Base-by-base conservation (phyloP, 441 rosid genomes). In the Erodium trifolium region DNA sequence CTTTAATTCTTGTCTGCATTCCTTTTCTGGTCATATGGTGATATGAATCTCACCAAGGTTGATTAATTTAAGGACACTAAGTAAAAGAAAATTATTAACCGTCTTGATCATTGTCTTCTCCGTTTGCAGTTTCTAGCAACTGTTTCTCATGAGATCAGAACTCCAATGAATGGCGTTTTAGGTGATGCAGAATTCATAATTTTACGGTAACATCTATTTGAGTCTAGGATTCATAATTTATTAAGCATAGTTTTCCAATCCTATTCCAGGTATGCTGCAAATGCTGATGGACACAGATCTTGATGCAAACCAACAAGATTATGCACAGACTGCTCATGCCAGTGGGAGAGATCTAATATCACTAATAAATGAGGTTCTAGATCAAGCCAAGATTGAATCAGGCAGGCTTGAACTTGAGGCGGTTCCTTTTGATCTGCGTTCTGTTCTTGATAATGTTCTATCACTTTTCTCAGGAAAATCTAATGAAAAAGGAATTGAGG, bases 361-460 rank as follows among this genome's bases (percentile, higher is more conserved):
- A 49, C 68, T 94, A 68, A 91, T 94, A 79, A 90, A 87, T 31
- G 96, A 84, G 68, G 98, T 94, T 76, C 97, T 94, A 75, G 99
- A 94, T 82, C 98, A 90, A 76, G 96, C 98, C 34, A 94, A 94
- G 90, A 92, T 94, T 78, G 99, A 94, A 83, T 91, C 98, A 8
- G 96, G 97, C 75, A 85, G 88, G 87, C 91, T 94, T 27, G 99
- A 94, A 72, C 84, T 89, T 1, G 99, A 94, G 74, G 78, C 81
- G 14, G 98, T 92, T 60, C 87, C 98, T 66, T 94, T 94, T 67
- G 94, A 94, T 82, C 81, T 87, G 69, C 90, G 84, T 51, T 72
- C 75, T 13, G 83, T 86, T 73, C 89, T 94, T 16, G 99, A 94
- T 78, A 86, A 84, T 9, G 81, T 94, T 65, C 77, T 88, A 11